Evolutionary conservation across 495 filamentous ascomycete genomes (phyloP).

Genomic region (Aeminium ludgeri): DNA sequence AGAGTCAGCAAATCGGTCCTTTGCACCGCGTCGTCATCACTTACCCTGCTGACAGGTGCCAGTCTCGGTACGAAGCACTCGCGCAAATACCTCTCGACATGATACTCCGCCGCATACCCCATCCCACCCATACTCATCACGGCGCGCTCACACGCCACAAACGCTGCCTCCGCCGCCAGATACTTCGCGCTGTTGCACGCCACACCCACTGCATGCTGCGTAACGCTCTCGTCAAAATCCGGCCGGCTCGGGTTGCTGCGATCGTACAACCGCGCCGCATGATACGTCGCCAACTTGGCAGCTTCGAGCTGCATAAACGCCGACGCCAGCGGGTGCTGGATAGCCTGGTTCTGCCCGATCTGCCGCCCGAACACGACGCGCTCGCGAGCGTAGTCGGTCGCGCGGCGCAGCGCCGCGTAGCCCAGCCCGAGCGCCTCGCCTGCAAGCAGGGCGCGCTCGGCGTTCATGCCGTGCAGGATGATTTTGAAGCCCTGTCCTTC

Average conservation of each 20-base stretch:
- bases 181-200: constrained; percentile 66
- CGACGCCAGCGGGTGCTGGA: constrained; percentile 57
- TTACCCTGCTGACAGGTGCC: constrained; percentile 48
- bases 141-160: constrained; percentile 46
- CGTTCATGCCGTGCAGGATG: constrained; percentile 70
- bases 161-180: constrained; percentile 62
- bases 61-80: constrained; percentile 62
- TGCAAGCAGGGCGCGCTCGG: constrained; percentile 58
- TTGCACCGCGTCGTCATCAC: not conserved
- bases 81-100: constrained; percentile 60
- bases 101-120: constrained; percentile 64
- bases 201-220: constrained; percentile 47
- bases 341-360: constrained; percentile 60
- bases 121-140: constrained; percentile 52
- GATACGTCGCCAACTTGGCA: constrained; percentile 62
- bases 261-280: constrained; percentile 59
- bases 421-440: constrained; percentile 65
- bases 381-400: constrained; percentile 49
- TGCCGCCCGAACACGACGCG: constrained; percentile 52
- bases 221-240: constrained; percentile 33
- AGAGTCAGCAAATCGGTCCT: not conserved
- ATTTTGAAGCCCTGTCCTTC: constrained; percentile 63
- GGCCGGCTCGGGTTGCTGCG: constrained; percentile 23
- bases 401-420: constrained; percentile 48
- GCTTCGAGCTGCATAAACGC: constrained; percentile 68